Evolutionary conservation across 352 stramenopile species (phyloP), one percentile per base, ranked within the genome.

Genomic region (Phytophthora cajani): DNA sequence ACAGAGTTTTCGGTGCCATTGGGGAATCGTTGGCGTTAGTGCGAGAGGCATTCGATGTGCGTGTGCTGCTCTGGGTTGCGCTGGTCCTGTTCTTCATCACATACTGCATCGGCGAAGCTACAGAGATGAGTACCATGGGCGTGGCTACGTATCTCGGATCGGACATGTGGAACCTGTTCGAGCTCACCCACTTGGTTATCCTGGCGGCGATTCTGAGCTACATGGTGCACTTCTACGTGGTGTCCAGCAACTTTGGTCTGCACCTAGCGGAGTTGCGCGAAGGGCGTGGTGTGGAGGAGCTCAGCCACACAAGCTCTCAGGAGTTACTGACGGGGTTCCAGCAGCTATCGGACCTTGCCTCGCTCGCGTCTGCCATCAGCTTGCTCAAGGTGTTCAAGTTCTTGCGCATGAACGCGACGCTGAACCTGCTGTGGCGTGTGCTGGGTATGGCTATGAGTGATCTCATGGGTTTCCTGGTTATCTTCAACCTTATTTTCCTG

Each of bases 301-400:
- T 92, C 17, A 88, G 88, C 54, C 85, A 93, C 66, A 78, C 72
- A 12, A 85, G 73, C 55, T 79, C 89, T 60, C 84, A 92, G 42
- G 62, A 82, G n/a, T 64, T 95, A 9, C 66, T 95, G 17, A 78
- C 74, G 14, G 79, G 79, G 12, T 95, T 91, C 54, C 85, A 95
- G 71, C 78, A 87, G 36, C 73, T 96, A 6, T 88, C 87, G 0
- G 89, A 96, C 64, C 69, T 93, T 36, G 84, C 88, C 11, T 91
- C 89, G 5, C 63, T 95, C 5, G 83, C 79, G 11, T 91, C 85
- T 21, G 87, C 85, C 4, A 87, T 96, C 64, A 92, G 84, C 77
- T 69, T 96, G 33, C 79, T 95, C 58, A 95, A 94, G 57, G 87
- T 96, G 12, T 96, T 96, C 67, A 95, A 95, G 70, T 96, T 95